phyloP scores from a whole-genome alignment of 2,329 filamentous ascomycete species.

The Didymella keratinophila region DNA sequence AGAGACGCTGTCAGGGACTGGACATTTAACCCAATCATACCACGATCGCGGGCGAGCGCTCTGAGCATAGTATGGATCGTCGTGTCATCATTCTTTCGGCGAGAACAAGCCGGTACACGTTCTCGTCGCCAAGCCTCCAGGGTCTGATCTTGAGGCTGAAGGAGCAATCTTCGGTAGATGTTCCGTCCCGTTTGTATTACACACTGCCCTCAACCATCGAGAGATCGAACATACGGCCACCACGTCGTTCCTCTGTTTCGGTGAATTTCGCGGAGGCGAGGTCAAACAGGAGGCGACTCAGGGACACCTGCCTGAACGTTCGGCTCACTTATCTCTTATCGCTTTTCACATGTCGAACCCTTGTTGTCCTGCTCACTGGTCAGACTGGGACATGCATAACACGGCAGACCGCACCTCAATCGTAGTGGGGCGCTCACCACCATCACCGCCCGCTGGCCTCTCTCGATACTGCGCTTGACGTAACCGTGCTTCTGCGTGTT shows the following conservation, averaged over 20 bases:
- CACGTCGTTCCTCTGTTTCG: background rate
- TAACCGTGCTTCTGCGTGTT: slow-evolving; percentile 34
- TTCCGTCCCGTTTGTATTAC: background rate
- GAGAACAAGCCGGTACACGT: slow-evolving; percentile 19
- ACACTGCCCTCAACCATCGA: background rate
- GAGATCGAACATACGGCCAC: background rate
- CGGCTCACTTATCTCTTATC: slow-evolving; percentile 24
- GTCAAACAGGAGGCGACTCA: background rate
- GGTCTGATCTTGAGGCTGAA: slow-evolving; percentile 20
- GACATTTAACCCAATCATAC: slow-evolving; percentile 9
- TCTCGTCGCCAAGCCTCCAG: slow-evolving; percentile 18
- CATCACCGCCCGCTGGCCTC: slow-evolving; percentile 13
- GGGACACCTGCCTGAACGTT: background rate
- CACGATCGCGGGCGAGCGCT: background rate
- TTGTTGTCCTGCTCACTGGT: slow-evolving; percentile 10
- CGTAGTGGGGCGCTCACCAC: slow-evolving; percentile 35
- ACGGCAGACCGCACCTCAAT: slow-evolving; percentile 27
- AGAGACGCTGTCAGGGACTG: slow-evolving; percentile 11
- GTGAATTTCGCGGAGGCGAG: background rate
- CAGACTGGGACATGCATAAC: slow-evolving; percentile 25
- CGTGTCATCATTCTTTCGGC: slow-evolving; percentile 15
- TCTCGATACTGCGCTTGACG: slow-evolving; percentile 34
- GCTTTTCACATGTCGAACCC: slow-evolving; percentile 25
- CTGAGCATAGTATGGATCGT: slow-evolving; percentile 16
- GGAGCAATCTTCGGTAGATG: slow-evolving; percentile 15